Evolutionary conservation across 352 stramenopile genomes (phyloP).

Genomic region (Globisporangium radiosum): DNA sequence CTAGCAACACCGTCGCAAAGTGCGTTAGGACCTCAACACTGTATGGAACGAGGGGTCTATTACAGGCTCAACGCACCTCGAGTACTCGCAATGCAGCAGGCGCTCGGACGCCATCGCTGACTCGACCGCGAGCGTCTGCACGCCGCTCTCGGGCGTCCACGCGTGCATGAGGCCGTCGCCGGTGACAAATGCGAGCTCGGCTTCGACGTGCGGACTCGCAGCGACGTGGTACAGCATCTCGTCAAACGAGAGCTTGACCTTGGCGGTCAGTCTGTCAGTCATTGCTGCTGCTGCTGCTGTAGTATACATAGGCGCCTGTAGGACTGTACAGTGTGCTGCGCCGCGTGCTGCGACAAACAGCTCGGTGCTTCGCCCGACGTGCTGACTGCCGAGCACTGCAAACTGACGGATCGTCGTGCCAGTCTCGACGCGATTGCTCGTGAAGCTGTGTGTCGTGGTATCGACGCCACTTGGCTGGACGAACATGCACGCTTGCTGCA

Average conservation of each 20-base stretch:
- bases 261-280: conserved; percentile 18
- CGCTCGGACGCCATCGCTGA: conserved; percentile 21
- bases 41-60: neutral
- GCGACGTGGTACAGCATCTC: conserved; percentile 54
- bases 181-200: conserved; percentile 49
- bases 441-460: conserved; percentile 5
- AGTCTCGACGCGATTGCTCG: conserved; percentile 45
- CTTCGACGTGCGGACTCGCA: conserved; percentile 55
- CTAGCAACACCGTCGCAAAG: conserved; percentile 14
- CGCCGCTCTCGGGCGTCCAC: conserved; percentile 40
- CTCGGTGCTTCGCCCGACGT: conserved; percentile 19
- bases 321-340: conserved; percentile 30
- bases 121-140: conserved; percentile 27
- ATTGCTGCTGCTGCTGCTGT: too few relatives aligned
- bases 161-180: conserved; percentile 35
- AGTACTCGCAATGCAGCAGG: conserved; percentile 63
- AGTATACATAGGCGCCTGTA: conserved; percentile 14
- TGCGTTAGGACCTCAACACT: too few relatives aligned
- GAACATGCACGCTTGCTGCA: conserved; percentile 59
- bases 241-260: conserved; percentile 45
- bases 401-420: conserved; percentile 55
- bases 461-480: conserved; percentile 19
- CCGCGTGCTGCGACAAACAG: conserved; percentile 40
- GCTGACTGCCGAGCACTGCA: conserved; percentile 39
- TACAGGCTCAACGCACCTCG: conserved; percentile 31